phyloP scores from a whole-genome alignment of 148 eudicot genomes.

The Heliosperma pusillum region DNA sequence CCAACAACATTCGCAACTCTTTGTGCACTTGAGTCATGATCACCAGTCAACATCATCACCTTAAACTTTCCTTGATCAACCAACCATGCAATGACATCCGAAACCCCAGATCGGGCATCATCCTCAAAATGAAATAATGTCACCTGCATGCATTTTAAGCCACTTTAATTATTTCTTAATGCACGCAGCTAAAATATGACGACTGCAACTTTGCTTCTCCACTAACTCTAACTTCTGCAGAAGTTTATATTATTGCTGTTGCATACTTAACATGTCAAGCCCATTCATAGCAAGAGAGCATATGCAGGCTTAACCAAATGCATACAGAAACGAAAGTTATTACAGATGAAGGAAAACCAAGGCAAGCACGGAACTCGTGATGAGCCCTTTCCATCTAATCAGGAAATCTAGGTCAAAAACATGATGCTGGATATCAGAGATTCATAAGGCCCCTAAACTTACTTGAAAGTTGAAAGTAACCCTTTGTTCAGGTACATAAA shows the following conservation, averaged over 20 bases:
- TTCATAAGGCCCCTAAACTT: background rate
- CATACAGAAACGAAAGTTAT: background rate
- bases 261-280: background rate
- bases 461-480: background rate
- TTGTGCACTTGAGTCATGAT: slow-evolving; percentile 83
- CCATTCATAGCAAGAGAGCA: background rate
- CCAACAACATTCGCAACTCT: slow-evolving; percentile 89
- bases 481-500: too few species aligned
- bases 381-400: background rate
- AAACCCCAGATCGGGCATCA: slow-evolving; percentile 70
- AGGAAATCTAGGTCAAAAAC: background rate
- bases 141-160: slow-evolving; percentile 44
- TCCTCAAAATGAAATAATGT: slow-evolving; percentile 96
- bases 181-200: background rate
- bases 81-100: slow-evolving; percentile 64
- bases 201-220: background rate
- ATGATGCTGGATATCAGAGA: background rate
- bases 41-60: slow-evolving; percentile 95
- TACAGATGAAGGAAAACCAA: background rate
- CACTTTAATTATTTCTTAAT: slow-evolving; percentile 9
- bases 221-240: background rate
- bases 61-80: slow-evolving; percentile 58
- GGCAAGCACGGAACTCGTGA: background rate
- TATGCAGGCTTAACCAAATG: background rate
- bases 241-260: background rate